These are phyloP conservation scores for Collybia nuda DNA, from an alignment of 768 basidiomycete genomes.

Conservation along the genomic window DNA sequence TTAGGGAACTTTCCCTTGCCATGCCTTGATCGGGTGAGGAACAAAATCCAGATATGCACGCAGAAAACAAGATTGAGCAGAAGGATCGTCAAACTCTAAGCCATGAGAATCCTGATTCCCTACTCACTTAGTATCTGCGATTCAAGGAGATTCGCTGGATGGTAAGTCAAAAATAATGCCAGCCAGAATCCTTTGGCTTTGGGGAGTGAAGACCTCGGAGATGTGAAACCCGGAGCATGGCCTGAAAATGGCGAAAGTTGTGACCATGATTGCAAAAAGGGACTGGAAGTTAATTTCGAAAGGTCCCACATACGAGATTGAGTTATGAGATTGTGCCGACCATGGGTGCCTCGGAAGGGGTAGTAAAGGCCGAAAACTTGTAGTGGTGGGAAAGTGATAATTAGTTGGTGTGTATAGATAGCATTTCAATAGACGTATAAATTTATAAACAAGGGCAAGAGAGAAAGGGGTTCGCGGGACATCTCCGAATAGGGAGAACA, in stretches of 20 bases:
- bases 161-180: no score
- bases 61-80: no score
- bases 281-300: no score
- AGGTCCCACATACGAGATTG: background rate
- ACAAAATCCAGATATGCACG: background rate
- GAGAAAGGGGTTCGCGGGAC: background rate
- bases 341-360: conserved; percentile 24
- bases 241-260: no score
- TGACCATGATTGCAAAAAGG: no score
- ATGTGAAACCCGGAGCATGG: no score
- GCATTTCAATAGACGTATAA: conserved; percentile 22
- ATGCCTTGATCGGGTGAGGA: background rate
- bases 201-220: no score
- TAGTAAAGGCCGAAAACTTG: background rate
- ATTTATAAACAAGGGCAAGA: conserved; percentile 8
- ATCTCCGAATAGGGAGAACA: background rate
- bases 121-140: no score
- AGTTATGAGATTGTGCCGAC: background rate
- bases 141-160: no score
- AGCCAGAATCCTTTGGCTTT: no score
- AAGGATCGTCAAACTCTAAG: no score
- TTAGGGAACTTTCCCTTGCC: background rate
- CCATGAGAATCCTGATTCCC: no score
- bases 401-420: conserved; percentile 26
- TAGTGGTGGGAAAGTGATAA: background rate